Base-by-base conservation (phyloP, 2,329 filamentous ascomycete species). In the Colletotrichum kahawae region DNA sequence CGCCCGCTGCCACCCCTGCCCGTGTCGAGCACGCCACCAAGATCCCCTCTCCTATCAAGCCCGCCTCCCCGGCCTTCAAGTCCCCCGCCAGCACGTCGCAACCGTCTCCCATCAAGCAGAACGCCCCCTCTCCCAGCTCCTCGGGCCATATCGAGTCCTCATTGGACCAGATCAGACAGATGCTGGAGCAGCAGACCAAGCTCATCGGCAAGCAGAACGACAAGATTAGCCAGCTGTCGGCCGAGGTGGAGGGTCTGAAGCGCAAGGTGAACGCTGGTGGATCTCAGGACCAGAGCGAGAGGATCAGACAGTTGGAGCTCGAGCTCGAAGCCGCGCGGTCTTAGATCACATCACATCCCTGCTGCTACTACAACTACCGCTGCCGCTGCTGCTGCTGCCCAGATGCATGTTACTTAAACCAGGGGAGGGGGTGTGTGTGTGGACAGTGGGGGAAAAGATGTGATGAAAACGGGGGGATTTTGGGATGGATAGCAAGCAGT, bases 181-280 rank as follows among this genome's bases (percentile, higher is more conserved):
- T 97, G 79, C 88, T 98, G 38, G 92, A 95, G 82, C 90, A 91
- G 77, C 95, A 98, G 85, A 95, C 91, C 70, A 92, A 91, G 86
- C 92, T 95, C 78, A 94, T 98, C 81, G 91, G 88, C 76, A 88
- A 91, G n/a, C 94, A 98, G 85, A 94, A 91, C 65, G 90, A 94
- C 81, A 93, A 95, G 83, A 95, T 97, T 79, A 89, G 89, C 65
- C 87, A 89, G 33, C 86, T 98, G 63, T 91, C 94, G 4, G 84
- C 87, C 34, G 95, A 97, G 83, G 93, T 98, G 16, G 95, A 97
- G 81, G 90, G 90, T 18, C 88, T 98, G 79, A 98, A 97, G 90
- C 92, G 92, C 84, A 94, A 92, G 83, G 89, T 96, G 74, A 91
- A 90, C n/a, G 79, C 83, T 1, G 83, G 84, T 24, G 82, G 85